Base-by-base conservation (phyloP, 305 asterid species). In the Plantago rigida region DNA sequence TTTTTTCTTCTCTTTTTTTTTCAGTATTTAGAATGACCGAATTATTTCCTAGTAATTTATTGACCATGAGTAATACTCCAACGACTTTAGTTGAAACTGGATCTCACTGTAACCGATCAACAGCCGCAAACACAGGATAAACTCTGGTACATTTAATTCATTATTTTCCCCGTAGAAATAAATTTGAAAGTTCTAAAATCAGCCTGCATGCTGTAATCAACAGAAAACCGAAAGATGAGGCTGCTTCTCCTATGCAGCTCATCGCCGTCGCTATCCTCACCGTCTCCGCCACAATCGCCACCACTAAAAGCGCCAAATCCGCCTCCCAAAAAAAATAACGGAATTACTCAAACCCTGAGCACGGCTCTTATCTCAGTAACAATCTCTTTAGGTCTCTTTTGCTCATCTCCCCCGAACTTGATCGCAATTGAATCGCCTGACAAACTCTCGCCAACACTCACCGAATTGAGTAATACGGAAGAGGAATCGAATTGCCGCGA, bases 301-400 rank as follows among this genome's bases (percentile, higher is more conserved):
- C 46, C 67, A 13, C 62, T 36, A 3, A 58, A 63, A 44, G 41
- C 64, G 29, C 59, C 76, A 19, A 31, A n/a, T 55, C 59, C 29
- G 28, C 52, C 59, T 64, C 71, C 46, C 47, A 72, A 42, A 22
- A 60, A 60, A 39, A 3, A 56, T 47, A 63, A 54, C 42, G 52
- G 59, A 19, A 56, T 79, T 58, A 13, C 72, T 7, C 83, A 70
- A 64, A 72, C 70, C 29, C 60, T 87, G 17, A 68, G 81, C 47
- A 68, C 81, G 11, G 61, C 79, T 55, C 74, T 87, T 39, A 63
- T 86, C 44, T 81, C 95, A 36, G 36, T 79, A 12, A 73, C 85
- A 39, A 80, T 88, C 46, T 83, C 96, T 1, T 26, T 86, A 26
- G 91, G 91, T 47, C 62, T 92, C 67, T 65, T 84, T 45, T 75